phyloP scores from a whole-genome alignment of 768 basidiomycete genomes.

The Gymnopilus junonius region DNA sequence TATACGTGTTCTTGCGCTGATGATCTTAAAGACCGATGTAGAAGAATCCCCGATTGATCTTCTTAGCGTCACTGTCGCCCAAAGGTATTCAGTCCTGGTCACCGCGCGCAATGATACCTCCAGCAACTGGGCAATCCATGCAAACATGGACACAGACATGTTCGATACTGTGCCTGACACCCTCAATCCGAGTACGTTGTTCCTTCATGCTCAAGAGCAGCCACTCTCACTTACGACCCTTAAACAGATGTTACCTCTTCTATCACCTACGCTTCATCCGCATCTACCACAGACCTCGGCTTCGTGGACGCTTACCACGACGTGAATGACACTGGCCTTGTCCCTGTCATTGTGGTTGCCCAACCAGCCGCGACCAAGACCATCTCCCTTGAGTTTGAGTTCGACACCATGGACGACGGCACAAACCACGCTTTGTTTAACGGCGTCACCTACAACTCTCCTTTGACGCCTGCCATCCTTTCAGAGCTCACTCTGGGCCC shows the following conservation, averaged over 20 bases:
- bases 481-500: constrained; percentile 76
- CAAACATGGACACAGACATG: constrained; percentile 90
- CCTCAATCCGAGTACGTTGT: constrained; percentile 72
- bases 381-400: constrained; percentile 72
- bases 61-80: constrained; percentile 80
- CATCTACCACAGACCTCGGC: constrained; percentile 56
- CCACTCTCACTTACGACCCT: neutral
- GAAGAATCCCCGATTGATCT: constrained; percentile 74
- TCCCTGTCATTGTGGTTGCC: constrained; percentile 59
- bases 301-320: constrained; percentile 60
- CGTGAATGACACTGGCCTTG: constrained; percentile 69
- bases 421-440: constrained; percentile 86
- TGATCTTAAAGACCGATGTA: constrained; percentile 64
- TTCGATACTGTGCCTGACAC: constrained; percentile 80
- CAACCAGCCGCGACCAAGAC: constrained; percentile 57
- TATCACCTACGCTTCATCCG: constrained; percentile 69
- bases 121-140: constrained; percentile 88
- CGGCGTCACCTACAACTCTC: constrained; percentile 66
- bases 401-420: constrained; percentile 87
- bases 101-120: constrained; percentile 86
- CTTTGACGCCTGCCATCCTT: constrained; percentile 77
- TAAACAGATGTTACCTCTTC: constrained; percentile 78
- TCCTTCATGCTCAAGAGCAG: neutral
- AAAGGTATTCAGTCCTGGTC: constrained; percentile 93
- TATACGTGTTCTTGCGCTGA: neutral